These are phyloP conservation scores for Setaria viridis DNA, from an alignment of 202 grass and related monocot genomes.

Conservation along the genomic window DNA sequence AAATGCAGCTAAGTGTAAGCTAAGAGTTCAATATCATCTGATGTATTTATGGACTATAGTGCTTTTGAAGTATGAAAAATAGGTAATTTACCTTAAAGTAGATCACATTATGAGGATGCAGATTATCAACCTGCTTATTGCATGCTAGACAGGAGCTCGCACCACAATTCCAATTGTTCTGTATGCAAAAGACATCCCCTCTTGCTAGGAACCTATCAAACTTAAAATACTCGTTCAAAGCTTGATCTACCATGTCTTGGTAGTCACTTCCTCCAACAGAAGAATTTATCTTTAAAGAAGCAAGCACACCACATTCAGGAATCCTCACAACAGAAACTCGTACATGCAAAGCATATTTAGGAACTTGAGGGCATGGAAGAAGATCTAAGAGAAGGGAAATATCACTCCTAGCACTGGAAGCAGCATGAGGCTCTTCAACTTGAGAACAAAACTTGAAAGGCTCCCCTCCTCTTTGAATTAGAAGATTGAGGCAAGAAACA, in stretches of 20 bases:
- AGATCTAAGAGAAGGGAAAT: constrained; percentile 67
- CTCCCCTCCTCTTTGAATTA: constrained; percentile 58
- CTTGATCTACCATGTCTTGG: constrained; percentile 85
- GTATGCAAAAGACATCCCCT: constrained; percentile 84
- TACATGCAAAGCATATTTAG: constrained; percentile 81
- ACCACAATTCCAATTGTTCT: constrained; percentile 75
- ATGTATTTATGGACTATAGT: neutral
- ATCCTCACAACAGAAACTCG: constrained; percentile 85
- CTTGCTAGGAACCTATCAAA: constrained; percentile 84
- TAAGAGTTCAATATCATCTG: neutral
- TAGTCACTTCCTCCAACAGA: constrained; percentile 65
- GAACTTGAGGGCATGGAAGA: constrained; percentile 70
- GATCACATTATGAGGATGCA: constrained; percentile 57
- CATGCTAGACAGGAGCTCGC: constrained; percentile 66
- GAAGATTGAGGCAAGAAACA: constrained; percentile 75
- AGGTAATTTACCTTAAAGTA: constrained; percentile 80
- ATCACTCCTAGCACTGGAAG: constrained; percentile 32
- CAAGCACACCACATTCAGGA: constrained; percentile 85
- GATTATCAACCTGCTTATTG: constrained; percentile 51
- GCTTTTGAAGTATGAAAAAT: constrained; percentile 27
- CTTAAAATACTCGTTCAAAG: constrained; percentile 77
- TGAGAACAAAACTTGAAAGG: constrained; percentile 62
- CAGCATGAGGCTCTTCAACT: constrained; percentile 21
- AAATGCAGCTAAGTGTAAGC: constrained; percentile 15
- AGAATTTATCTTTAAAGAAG: constrained; percentile 80